Evolutionary conservation across 495 filamentous ascomycete species (phyloP), one percentile per base, ranked within the genome.

Genomic region (Opeltia flavorubescens): DNA sequence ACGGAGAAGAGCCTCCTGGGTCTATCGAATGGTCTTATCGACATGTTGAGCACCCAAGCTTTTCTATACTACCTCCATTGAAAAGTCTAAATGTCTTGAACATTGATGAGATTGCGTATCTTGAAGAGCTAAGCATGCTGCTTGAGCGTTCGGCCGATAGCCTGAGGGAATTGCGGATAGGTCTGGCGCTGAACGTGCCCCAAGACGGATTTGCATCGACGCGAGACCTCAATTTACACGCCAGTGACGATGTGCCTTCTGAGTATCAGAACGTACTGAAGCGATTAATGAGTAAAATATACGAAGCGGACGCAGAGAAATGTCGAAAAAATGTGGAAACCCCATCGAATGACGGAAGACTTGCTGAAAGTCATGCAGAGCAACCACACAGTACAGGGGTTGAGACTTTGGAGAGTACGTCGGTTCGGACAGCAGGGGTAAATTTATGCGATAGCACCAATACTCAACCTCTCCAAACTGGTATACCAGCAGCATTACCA

Each of bases 81-180:
- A 83, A 78, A 60, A 88, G 80, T 53, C 63, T 95, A 47, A 84
- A 75, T 23, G 88, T 91, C 8, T 69, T 96, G 35, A 84, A 94
- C 51, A 86, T 96, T 39, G 89, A 96, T 53, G 86, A 94, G 57
- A 66, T 84, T 5, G 74, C 78, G 17, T 94, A 96, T 64, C 62
- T 95, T 30, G 86, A 94, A 55, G 89, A 96, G 63, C 81, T 94
- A 71, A 84, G 80, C 29, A 68, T 83, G 40, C 72, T 95, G 2
- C 80, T 96, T 48, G 80, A 80, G 43, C 74, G 80, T 15, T 93
- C 85, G 17, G 73, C 74, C 49, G 66, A 71, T 50, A 65, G 67
- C 15, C 65, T 96, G 17, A 70, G 72, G 28, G 88, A 95, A 63
- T 65, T 96, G 27, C 73, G 86, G 28, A 74, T 95, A 4, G 86